These are phyloP conservation scores for Asterella californica DNA, from an alignment of 225 moss, liverwort and hornwort genomes.

Conservation along the genomic window DNA sequence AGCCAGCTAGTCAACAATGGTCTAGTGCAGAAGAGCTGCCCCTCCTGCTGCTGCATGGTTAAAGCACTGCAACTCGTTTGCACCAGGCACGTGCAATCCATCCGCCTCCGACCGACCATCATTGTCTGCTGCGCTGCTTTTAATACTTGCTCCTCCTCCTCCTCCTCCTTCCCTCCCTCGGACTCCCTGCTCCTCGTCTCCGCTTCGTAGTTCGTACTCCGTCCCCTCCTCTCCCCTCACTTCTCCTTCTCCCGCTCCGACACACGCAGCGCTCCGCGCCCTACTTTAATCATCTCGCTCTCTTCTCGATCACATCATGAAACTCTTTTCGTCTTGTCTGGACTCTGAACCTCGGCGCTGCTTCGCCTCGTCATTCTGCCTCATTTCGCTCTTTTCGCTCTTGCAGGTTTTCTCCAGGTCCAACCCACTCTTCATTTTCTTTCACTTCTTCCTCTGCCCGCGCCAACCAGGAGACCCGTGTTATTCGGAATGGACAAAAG, in stretches of 20 bases:
- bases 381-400: not conserved
- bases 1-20: not conserved
- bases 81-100: conserved; percentile 26
- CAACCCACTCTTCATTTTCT: not conserved
- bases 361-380: not conserved
- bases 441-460: not conserved
- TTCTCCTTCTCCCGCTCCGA: not conserved
- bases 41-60: not conserved
- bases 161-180: not conserved
- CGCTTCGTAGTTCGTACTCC: not conserved
- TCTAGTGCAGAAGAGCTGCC: not conserved
- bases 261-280: not conserved
- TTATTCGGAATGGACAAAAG: too few species aligned
- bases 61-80: not conserved
- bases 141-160: not conserved
- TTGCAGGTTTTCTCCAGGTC: not conserved
- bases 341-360: too few species aligned
- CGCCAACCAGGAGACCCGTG: too few species aligned
- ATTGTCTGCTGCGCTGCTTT: not conserved
- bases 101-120: not conserved
- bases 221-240: not conserved
- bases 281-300: not conserved
- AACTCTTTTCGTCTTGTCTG: too few species aligned
- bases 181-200: not conserved
- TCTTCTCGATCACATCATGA: not conserved